Evolutionary conservation across 371 early-diverging fungal genomes (phyloP), one percentile per base, ranked within the genome.

Genomic region (Saksenaea oblongispora): DNA sequence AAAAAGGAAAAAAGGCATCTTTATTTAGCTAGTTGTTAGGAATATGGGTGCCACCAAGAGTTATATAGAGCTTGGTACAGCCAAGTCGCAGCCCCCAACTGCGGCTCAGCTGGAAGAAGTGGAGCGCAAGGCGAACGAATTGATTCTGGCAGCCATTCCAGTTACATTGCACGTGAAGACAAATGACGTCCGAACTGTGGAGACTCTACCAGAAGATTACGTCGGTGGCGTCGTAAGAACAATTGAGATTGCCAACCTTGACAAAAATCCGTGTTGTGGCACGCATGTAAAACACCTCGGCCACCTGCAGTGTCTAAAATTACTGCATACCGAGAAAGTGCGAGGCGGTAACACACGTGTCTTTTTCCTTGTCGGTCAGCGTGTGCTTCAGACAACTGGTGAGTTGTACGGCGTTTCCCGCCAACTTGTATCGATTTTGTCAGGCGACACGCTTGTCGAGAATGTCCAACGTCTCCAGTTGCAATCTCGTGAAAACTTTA

Each of bases 181-280:
- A 22, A 71, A 62, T 24, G 53, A 58, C 18, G 64, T 68, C 3
- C 68, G 58, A 31, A 51, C 47, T 2, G 87, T 87, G 8, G 77
- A 81, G 2, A 76, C 82, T 2, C 59, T 89, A 17, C 89, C 89
- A 4, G 83, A 68, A 17, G 90, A 90, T 66, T 87, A 88, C 61
- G 76, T 81, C 0, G 87, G 87, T n/a, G 87, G 87, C 18, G 70
- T 80, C n/a, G 80, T 88, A 60, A 84, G 90, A 41, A 82, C 82
- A 5, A 75, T 86, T 15, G 80, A 84, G 47, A 90, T 89, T 58
- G 69, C 74, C 42, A 74, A 54, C n/a, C 34, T 89, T 1, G 91
- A 91, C 55, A 65, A 41, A n/a, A 89, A 90, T 65, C 86, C 88
- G n/a, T 93, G 93, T 73, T 93, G 92, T 56, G 93, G 93, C n/a